phyloP scores from a whole-genome alignment of 2,329 filamentous ascomycete species.

The Calonectria fujianensis region DNA sequence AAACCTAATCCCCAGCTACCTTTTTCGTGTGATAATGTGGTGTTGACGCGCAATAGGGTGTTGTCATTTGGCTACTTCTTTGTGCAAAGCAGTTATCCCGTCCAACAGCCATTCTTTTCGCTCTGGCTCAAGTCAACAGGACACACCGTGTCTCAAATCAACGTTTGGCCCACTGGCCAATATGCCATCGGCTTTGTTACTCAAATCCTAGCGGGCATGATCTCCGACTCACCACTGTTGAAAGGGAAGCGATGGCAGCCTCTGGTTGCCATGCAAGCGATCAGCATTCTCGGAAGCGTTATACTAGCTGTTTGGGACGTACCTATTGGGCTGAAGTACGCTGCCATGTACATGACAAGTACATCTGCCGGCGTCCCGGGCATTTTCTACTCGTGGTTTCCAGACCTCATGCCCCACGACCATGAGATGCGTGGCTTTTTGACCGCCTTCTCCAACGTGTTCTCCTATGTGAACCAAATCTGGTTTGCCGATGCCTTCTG shows the following conservation, averaged over 20 bases:
- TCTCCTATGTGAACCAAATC: slow-evolving; percentile 16
- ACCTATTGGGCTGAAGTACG: slow-evolving; percentile 2
- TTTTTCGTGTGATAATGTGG: not conserved
- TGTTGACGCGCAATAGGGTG: not conserved
- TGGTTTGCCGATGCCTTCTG: slow-evolving; percentile 20
- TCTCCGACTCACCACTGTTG: slow-evolving; percentile 4
- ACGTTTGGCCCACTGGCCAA: slow-evolving; percentile 15
- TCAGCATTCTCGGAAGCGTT: not conserved
- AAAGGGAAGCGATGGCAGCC: slow-evolving; percentile 15
- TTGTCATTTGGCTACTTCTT: slow-evolving; percentile 10
- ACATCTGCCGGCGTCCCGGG: slow-evolving; percentile 7
- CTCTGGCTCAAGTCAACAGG: slow-evolving; percentile 11
- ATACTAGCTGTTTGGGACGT: slow-evolving; percentile 16
- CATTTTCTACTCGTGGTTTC: slow-evolving; percentile 16
- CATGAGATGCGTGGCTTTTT: slow-evolving; percentile 21
- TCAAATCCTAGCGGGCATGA: slow-evolving; percentile 1
- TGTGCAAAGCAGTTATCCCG: slow-evolving; percentile 15
- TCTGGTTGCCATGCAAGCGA: not conserved
- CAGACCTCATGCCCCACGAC: slow-evolving; percentile 17
- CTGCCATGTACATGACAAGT: slow-evolving; percentile 15
- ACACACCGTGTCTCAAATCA: slow-evolving; percentile 15
- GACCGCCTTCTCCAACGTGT: slow-evolving; percentile 8
- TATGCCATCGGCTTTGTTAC: slow-evolving; percentile 15
- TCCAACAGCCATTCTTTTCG: slow-evolving; percentile 8
- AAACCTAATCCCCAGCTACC: not conserved